Evolutionary conservation across 129 eudicot species (phyloP), one percentile per base, ranked within the genome.

Genomic region (Lonicera japonica): DNA sequence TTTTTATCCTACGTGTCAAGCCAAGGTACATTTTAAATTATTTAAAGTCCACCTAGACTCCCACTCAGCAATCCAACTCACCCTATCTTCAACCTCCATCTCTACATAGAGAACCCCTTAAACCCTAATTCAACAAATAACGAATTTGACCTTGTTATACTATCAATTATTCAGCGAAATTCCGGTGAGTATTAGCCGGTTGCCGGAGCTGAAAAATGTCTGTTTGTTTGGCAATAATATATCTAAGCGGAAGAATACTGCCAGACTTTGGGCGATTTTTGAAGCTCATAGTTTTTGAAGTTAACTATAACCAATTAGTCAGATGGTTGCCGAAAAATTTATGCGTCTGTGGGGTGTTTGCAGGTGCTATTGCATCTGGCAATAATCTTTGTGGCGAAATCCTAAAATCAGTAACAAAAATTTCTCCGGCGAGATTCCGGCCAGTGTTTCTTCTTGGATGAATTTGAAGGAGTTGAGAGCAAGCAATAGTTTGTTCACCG

Each of bases 221-320:
- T 45, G 68, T 57, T n/a, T 89, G 45, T 86, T 11, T 21, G 56
- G 15, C 16, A 89, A 89, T 51, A 74, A 79, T 15, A 21, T 90
- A 64, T 86, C 97, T 5, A 86, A 74, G 19, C 91, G 86, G n/a
- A n/a, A n/a, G n/a, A n/a, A n/a, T n/a, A n/a, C n/a, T n/a, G n/a
- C n/a, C n/a, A n/a, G n/a, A n/a, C 39, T 74, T 89, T 25, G 97
- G 97, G 25, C 64, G 70, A 68, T 74, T 74, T 72, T 89, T 95
- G 0, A 74, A 2, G 23, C 86, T 89, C 19, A 13, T 23, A 55
- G 55, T 14, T 0, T 83, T 89, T 25, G 75, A 89, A 51, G 86
- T 89, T 0, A 21, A 72, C 9, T 12, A 61, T 8, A 89, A 89
- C 65, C 54, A 54, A 5, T 75, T 89, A 55, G 43, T 53, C 0